Base-by-base conservation (phyloP, 148 eudicot genomes). In the Diospyros lotus region DNA sequence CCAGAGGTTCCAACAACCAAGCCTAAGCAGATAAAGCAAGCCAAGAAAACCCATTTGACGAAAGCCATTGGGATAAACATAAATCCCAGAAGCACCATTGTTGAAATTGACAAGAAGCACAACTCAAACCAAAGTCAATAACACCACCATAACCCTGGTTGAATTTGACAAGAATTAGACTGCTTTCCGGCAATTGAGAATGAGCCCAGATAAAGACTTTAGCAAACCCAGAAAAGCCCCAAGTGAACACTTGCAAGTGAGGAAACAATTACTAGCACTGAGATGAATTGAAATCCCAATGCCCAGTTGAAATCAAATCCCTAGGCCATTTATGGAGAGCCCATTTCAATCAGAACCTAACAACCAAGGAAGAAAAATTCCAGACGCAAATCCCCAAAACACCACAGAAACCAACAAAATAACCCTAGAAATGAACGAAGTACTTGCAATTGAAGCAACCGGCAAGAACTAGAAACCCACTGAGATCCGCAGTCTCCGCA, bases 11-110 rank as follows among this genome's bases (percentile, higher is more conserved):
- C 78, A 61, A 84, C 71, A 72, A 75, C 72, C 64, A 81, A 64
- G 73, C 81, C 75, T 62, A 76, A 86, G 72, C 79, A 82, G 68
- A 88, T 18, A 52, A 91, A 75, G 75, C 80, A 82, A 79, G 79
- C 81, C 75, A 85, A 79, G 64, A 87, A 77, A n/a, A 78, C 85
- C 85, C 84, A 81, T 75, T 80, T 86, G 76, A 82, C 62, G 54
- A 78, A 75, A 74, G 48, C 74, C 87, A 85, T 64, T 69, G 73
- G 58, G 60, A 66, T 6, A 79, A 64, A 74, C 72, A 68, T 76
- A 75, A 80, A 68, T 44, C 70, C 78, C 75, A 28, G 28, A 0
- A 28, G 28, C 28, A 69, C 64, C 84, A 85, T 80, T 72, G 14
- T n/a, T 67, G 66, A 67, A 73, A 51, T 46, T 73, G 17, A 72